Conservation (phyloP, 192 early-diverging fungal genomes). For the Podila horticola region DNA sequence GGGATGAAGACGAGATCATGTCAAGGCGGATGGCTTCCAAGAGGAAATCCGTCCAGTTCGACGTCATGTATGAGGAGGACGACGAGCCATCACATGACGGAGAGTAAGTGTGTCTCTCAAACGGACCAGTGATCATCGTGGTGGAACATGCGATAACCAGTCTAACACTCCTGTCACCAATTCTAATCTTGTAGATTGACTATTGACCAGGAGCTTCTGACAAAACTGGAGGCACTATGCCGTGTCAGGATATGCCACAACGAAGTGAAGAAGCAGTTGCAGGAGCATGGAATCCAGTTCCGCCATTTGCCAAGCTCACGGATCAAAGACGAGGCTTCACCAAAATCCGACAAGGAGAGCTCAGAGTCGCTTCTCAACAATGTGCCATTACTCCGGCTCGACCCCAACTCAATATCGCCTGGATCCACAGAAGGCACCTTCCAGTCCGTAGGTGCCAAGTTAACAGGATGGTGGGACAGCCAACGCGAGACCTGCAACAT, state of each 20-base stretch:
- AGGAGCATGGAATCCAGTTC: conserved; percentile 37
- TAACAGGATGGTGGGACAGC: conserved; percentile 48
- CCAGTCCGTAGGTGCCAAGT: conserved; percentile 34
- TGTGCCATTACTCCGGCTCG: conserved; percentile 33
- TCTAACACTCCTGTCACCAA: background rate
- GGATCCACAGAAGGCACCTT: conserved; percentile 31
- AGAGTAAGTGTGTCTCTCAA: conserved; percentile 10
- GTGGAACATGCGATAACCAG: background rate
- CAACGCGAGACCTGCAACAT: conserved; percentile 48
- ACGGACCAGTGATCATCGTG: too few relatives aligned
- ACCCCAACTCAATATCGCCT: conserved; percentile 26
- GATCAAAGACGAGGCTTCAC: background rate
- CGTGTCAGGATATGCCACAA: conserved; percentile 35
- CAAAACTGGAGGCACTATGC: conserved; percentile 40
- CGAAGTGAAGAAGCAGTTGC: conserved; percentile 23
- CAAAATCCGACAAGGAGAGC: background rate
- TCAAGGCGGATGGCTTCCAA: conserved; percentile 7
- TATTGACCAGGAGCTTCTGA: conserved; percentile 37
- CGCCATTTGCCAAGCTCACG: background rate
- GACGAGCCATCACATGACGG: background rate
- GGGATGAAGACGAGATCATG: background rate
- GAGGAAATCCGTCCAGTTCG: conserved; percentile 48
- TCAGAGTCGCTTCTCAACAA: conserved; percentile 4
- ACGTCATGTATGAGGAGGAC: conserved; percentile 14
- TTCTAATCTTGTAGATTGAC: conserved; percentile 8